Percentiles rank a stretch among this genome's conserved stretches.
Conservation (phyloP, 768 basidiomycete genomes). For the Serendipita sp. region DNA sequence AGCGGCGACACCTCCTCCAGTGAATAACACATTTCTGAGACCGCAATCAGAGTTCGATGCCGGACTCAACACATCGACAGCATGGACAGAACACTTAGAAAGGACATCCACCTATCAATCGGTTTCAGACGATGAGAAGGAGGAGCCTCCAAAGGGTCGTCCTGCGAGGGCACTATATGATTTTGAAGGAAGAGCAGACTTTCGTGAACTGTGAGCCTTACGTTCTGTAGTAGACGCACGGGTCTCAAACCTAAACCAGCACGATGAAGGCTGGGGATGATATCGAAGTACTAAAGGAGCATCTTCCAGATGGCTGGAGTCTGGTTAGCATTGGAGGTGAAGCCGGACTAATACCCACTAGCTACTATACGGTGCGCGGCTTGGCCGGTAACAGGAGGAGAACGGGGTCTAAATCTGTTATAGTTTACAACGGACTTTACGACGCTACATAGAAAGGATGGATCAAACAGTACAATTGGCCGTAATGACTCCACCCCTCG, state of each 20-base stretch:
- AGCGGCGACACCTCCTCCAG: conserved; percentile 9
- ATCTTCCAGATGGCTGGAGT: conserved; percentile 69
- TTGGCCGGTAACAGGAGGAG: too few relatives aligned
- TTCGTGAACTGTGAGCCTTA: conserved; percentile 37
- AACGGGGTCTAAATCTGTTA: neutral
- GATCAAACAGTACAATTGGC: neutral
- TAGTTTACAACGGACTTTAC: conserved; percentile 56
- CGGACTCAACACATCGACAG: conserved; percentile 60
- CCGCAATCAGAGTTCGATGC: conserved; percentile 42
- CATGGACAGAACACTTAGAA: conserved; percentile 55
- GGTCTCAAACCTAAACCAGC: conserved; percentile 4
- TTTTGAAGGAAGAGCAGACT: conserved; percentile 63
- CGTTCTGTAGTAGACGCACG: neutral
- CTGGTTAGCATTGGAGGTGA: conserved; percentile 41
- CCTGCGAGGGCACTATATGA: conserved; percentile 54
- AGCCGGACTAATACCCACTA: conserved; percentile 49
- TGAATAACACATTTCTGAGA: conserved; percentile 17
- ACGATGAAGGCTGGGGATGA: conserved; percentile 51
- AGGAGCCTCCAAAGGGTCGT: conserved; percentile 14
- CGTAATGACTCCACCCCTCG: neutral
- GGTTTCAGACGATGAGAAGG: conserved; percentile 22
- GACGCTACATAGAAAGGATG: conserved; percentile 22
- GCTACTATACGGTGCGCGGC: conserved; percentile 53
- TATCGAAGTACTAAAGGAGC: conserved; percentile 53
- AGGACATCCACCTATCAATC: conserved; percentile 23